These are phyloP conservation scores for Ophiobolus disseminans DNA, from an alignment of 2,329 filamentous ascomycete species.

Conservation along the genomic window DNA sequence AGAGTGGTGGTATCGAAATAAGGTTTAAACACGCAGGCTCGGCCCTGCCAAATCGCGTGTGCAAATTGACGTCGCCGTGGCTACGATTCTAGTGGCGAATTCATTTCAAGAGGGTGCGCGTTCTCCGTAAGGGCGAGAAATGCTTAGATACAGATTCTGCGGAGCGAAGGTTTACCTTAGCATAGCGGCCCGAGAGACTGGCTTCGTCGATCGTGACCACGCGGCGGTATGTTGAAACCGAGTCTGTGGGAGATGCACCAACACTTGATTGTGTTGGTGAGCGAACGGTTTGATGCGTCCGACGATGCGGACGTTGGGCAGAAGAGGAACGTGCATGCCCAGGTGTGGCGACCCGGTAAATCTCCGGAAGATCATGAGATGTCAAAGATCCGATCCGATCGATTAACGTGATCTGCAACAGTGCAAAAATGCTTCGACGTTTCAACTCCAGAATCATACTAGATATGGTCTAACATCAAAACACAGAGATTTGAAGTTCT, in stretches of 20 bases:
- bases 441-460: too few species aligned
- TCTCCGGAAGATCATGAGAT: not conserved
- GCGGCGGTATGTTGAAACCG: too few species aligned
- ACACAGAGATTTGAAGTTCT: too few species aligned
- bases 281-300: not conserved
- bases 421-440: not conserved
- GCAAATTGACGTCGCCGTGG: not conserved
- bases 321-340: not conserved
- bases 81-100: not conserved
- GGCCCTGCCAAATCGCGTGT: constrained; percentile 3
- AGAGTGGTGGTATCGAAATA: constrained; percentile 11
- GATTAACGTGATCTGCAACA: not conserved
- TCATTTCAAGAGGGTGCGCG: too few species aligned
- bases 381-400: not conserved
- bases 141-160: too few species aligned
- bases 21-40: constrained; percentile 10
- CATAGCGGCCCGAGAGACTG: too few species aligned
- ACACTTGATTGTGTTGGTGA: too few species aligned
- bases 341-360: not conserved
- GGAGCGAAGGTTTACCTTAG: too few species aligned
- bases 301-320: not conserved
- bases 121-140: too few species aligned
- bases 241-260: too few species aligned
- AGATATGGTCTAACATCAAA: too few species aligned
- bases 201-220: too few species aligned